Conservation (phyloP, 2,329 filamentous ascomycete species). For the Cadophora sp. region DNA sequence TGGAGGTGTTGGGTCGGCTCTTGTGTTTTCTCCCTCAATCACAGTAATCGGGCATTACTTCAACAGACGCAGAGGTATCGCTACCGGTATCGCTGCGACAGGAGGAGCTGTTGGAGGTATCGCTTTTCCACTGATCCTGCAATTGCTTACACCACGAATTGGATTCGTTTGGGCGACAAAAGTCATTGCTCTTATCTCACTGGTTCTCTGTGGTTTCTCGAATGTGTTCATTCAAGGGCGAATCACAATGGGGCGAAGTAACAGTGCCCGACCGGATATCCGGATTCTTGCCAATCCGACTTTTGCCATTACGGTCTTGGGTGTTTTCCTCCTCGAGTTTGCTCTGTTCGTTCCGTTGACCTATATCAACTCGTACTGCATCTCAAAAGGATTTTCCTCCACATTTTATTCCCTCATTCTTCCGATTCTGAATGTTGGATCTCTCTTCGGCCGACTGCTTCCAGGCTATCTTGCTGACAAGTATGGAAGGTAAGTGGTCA, state of each 20-base stretch:
- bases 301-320: slow-evolving; percentile 1
- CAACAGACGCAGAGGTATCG: neutral
- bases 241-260: neutral
- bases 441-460: slow-evolving; percentile 8
- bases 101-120: slow-evolving; percentile 14
- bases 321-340: slow-evolving; percentile 14
- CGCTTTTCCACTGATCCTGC: slow-evolving; percentile 2
- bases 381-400: neutral
- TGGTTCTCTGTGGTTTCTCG: neutral
- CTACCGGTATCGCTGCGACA: slow-evolving; percentile 14
- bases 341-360: slow-evolving; percentile 11
- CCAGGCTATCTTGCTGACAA: slow-evolving; percentile 12
- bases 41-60: slow-evolving; percentile 14
- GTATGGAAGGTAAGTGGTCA: slow-evolving; percentile 7
- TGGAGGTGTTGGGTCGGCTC: slow-evolving; percentile 3
- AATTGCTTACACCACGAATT: neutral
- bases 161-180: slow-evolving; percentile 15
- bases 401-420: neutral
- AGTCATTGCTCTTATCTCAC: slow-evolving; percentile 9
- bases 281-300: slow-evolving; percentile 4
- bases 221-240: slow-evolving; percentile 5
- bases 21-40: slow-evolving; percentile 13
- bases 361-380: slow-evolving; percentile 6
- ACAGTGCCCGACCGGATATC: slow-evolving; percentile 1
- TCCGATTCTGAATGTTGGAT: slow-evolving; percentile 7